Evolutionary conservation across 2,329 filamentous ascomycete species (phyloP).

Genomic region (Knoxdaviesia proteae): DNA sequence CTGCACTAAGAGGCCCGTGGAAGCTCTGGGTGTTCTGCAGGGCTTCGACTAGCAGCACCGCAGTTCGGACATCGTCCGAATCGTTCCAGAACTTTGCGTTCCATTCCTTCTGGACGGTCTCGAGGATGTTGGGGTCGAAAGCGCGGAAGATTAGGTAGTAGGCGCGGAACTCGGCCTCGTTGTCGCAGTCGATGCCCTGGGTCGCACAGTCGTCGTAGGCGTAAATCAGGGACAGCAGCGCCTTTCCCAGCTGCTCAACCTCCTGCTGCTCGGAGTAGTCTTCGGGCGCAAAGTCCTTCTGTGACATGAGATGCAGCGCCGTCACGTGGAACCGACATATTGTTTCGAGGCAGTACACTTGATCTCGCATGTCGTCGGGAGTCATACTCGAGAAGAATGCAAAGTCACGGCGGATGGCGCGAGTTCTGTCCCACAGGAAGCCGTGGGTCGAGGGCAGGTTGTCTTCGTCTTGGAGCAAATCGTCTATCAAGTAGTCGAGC

Average conservation of each 20-base stretch:
- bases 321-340: constrained; percentile 48
- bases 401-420: constrained; percentile 47
- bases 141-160: constrained; percentile 44
- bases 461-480: constrained; percentile 32
- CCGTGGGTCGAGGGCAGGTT: constrained; percentile 35
- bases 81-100: constrained; percentile 30
- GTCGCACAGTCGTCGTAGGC: constrained; percentile 43
- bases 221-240: constrained; percentile 42
- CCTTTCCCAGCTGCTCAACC: constrained; percentile 44
- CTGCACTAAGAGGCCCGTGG: constrained; percentile 34
- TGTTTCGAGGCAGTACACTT: constrained; percentile 43
- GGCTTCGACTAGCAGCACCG: constrained; percentile 36
- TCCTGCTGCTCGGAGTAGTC: constrained; percentile 48
- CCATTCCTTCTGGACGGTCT: constrained; percentile 33
- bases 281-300: constrained; percentile 30
- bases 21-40: constrained; percentile 35
- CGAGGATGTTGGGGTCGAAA: constrained; percentile 32
- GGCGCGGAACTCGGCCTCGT: constrained; percentile 44
- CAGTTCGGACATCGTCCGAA: constrained; percentile 38
- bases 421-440: constrained; percentile 48
- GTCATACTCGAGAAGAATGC: constrained; percentile 43
- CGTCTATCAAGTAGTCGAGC: constrained; percentile 41
- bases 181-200: constrained; percentile 34
- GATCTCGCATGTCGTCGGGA: constrained; percentile 31
- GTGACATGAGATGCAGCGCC: constrained; percentile 40